phyloP scores from a whole-genome alignment of 2,329 filamentous ascomycete genomes.

The Exserohilum rostratum region DNA sequence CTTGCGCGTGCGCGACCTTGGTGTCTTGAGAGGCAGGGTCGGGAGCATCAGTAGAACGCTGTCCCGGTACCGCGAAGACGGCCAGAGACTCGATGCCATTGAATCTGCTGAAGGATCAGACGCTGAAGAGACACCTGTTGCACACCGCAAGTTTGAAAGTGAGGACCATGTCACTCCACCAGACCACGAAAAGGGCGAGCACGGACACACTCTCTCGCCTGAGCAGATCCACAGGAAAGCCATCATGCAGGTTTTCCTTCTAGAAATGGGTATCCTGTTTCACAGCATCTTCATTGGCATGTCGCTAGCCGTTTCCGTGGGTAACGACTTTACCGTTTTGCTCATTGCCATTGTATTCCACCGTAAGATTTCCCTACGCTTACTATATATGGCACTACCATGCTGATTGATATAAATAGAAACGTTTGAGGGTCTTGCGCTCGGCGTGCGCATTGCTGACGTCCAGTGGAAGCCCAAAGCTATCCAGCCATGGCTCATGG shows the following conservation, averaged over 20 bases:
- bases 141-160: conserved; percentile 31
- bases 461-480: conserved; percentile 59
- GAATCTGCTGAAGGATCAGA: conserved; percentile 49
- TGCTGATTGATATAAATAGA: conserved; percentile 47
- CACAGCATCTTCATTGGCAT: conserved; percentile 68
- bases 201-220: conserved; percentile 14
- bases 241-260: conserved; percentile 46
- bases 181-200: conserved; percentile 29
- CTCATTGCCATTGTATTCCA: conserved; percentile 68
- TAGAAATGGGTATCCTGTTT: conserved; percentile 67
- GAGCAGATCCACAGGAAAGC: conserved; percentile 40
- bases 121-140: conserved; percentile 52
- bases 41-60: conserved; percentile 40
- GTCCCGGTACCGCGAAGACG: conserved; percentile 34
- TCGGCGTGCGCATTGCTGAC: conserved; percentile 83
- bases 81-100: conserved; percentile 41
- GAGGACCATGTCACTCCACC: conserved; percentile 32
- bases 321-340: conserved; percentile 60
- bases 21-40: conserved; percentile 29
- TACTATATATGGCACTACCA: not conserved
- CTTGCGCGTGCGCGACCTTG: conserved; percentile 32
- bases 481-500: conserved; percentile 69
- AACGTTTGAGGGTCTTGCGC: conserved; percentile 85
- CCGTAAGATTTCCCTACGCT: conserved; percentile 29
- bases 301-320: conserved; percentile 62